Conservation (phyloP, 225 moss, liverwort and hornwort genomes). For the Antitrichia curtipendula region DNA sequence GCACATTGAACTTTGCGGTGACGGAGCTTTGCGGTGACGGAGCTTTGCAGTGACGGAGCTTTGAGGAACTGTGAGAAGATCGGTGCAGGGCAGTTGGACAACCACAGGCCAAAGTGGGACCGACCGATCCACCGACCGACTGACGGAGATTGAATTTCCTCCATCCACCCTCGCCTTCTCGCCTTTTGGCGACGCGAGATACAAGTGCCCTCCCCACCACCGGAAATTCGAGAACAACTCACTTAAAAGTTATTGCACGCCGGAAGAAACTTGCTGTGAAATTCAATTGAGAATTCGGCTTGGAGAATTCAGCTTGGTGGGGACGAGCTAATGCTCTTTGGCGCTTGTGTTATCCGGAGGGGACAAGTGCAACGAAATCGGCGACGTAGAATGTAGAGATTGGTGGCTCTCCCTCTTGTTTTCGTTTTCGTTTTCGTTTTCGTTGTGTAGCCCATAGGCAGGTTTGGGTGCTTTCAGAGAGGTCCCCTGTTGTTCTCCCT, state of each 20-base stretch:
- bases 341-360: not conserved
- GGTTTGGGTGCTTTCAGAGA: not conserved
- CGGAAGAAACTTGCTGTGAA: not conserved
- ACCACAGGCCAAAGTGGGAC: not conserved
- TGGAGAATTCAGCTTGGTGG: not conserved
- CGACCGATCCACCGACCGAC: not conserved
- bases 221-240: not conserved
- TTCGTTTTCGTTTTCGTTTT: not conserved
- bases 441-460: not conserved
- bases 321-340: not conserved
- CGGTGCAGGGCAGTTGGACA: not conserved
- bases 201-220: not conserved
- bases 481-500: not conserved
- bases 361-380: not conserved
- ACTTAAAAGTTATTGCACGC: too few species aligned
- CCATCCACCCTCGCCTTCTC: not conserved
- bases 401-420: not conserved
- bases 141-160: not conserved
- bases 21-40: not conserved
- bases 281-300: not conserved
- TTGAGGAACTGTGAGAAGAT: not conserved
- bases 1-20: not conserved
- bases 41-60: not conserved
- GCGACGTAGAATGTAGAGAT: not conserved
- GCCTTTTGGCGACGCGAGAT: not conserved